Percentiles rank a stretch among this genome's conserved stretches.
phyloP scores from a whole-genome alignment of 23 red algal species.

The Gracilaria gracilis region DNA sequence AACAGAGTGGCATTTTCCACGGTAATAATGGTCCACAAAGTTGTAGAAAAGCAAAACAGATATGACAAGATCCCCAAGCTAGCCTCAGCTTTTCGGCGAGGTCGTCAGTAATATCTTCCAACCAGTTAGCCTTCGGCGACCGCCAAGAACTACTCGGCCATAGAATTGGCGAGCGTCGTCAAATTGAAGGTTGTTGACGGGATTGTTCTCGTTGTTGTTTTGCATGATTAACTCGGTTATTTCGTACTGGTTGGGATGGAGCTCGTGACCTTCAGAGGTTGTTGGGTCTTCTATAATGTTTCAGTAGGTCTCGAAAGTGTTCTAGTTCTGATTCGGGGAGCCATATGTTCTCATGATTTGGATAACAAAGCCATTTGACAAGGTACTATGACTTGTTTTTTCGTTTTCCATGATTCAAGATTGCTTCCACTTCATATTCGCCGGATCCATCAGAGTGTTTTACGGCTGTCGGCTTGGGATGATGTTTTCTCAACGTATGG shows the following conservation, averaged over 20 bases:
- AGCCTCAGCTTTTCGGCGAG: not conserved
- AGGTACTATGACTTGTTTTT: not conserved
- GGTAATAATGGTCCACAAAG: not conserved
- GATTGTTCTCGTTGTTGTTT: not conserved
- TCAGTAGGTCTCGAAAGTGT: not conserved
- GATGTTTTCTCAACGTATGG: not conserved
- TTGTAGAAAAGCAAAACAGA: not conserved
- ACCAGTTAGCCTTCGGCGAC: not conserved
- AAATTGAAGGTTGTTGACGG: not conserved
- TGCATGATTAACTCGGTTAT: too few relatives aligned
- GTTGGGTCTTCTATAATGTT: not conserved
- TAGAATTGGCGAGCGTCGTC: not conserved
- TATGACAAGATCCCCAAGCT: not conserved
- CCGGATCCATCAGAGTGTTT: not conserved
- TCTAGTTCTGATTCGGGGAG: not conserved
- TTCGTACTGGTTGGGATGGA: not conserved
- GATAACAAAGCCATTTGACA: constrained; percentile 33
- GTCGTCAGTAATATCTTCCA: not conserved
- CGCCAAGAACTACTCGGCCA: not conserved
- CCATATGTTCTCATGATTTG: constrained; percentile 38
- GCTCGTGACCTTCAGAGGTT: not conserved
- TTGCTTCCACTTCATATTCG: constrained; percentile 30
- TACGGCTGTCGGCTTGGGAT: not conserved
- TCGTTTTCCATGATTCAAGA: not conserved
- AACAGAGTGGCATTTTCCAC: not conserved